Conservation (phyloP, 2,329 filamentous ascomycete species). For the Phaeosphaeria sp. region DNA sequence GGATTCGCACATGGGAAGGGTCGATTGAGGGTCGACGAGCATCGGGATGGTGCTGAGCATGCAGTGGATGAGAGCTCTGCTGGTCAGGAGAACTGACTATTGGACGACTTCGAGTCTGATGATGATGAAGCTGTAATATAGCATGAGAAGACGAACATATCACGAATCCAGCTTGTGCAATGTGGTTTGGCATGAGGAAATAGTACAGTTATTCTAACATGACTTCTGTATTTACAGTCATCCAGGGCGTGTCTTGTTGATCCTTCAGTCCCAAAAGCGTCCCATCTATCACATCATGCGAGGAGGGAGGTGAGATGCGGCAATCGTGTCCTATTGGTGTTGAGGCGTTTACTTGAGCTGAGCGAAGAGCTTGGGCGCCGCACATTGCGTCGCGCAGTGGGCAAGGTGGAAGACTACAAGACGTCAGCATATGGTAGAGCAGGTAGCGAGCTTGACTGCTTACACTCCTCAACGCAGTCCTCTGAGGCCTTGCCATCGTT, state of each 20-base stretch:
- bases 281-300: conserved; percentile 20
- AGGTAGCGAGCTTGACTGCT: conserved; percentile 50
- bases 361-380: conserved; percentile 94
- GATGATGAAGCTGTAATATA: conserved; percentile 3
- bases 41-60: conserved; percentile 23
- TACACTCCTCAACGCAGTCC: conserved; percentile 99
- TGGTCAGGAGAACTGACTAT: conserved; percentile 29
- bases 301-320: conserved; percentile 18
- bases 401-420: conserved; percentile 92
- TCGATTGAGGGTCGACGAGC: conserved; percentile 43
- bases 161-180: not conserved
- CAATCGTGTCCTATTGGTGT: conserved; percentile 9
- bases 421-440: conserved; percentile 12
- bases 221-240: conserved; percentile 46
- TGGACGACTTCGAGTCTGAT: conserved; percentile 23
- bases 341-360: conserved; percentile 76
- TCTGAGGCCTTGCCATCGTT: conserved; percentile 79
- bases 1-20: conserved; percentile 55
- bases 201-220: conserved; percentile 49
- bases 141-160: not conserved
- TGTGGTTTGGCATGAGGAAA: conserved; percentile 26
- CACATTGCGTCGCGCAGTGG: conserved; percentile 92
- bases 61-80: conserved; percentile 8
- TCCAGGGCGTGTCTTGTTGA: conserved; percentile 35
- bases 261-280: conserved; percentile 26